phyloP scores from a whole-genome alignment of 352 stramenopile genomes.

The Peronosclerospora sorghi region DNA sequence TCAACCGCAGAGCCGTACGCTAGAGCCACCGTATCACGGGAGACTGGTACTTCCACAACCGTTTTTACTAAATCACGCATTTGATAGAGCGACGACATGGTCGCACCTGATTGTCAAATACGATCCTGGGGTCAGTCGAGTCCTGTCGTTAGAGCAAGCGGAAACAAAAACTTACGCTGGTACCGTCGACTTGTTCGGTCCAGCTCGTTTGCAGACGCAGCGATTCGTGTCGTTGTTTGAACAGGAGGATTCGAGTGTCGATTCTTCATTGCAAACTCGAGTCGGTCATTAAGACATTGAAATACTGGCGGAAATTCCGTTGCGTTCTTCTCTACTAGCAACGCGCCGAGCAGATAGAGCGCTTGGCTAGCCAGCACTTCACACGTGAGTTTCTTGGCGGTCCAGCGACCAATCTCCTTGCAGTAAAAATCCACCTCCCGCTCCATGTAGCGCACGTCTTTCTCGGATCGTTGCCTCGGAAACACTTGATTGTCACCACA shows the following conservation, averaged over 20 bases:
- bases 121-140: too few relatives aligned
- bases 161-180: constrained; percentile 21
- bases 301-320: constrained; percentile 49
- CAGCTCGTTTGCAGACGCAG: constrained; percentile 1
- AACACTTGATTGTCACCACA: constrained; percentile 15
- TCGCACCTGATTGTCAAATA: constrained; percentile 11
- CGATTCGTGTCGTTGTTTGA: neutral
- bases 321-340: constrained; percentile 32
- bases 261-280: constrained; percentile 19
- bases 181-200: constrained; percentile 9
- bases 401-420: constrained; percentile 48
- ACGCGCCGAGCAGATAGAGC: constrained; percentile 31
- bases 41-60: constrained; percentile 16
- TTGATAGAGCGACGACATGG: constrained; percentile 28
- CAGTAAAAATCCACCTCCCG: constrained; percentile 67
- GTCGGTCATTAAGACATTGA: constrained; percentile 26
- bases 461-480: constrained; percentile 3
- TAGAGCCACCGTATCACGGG: neutral
- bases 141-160: neutral
- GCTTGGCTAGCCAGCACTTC: constrained; percentile 29
- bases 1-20: constrained; percentile 21
- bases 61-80: constrained; percentile 33
- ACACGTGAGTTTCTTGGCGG: constrained; percentile 12
- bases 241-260: constrained; percentile 1
- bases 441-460: constrained; percentile 36